phyloP scores from a whole-genome alignment of 2,329 filamentous ascomycete genomes.

The Alternaria metachromatica region DNA sequence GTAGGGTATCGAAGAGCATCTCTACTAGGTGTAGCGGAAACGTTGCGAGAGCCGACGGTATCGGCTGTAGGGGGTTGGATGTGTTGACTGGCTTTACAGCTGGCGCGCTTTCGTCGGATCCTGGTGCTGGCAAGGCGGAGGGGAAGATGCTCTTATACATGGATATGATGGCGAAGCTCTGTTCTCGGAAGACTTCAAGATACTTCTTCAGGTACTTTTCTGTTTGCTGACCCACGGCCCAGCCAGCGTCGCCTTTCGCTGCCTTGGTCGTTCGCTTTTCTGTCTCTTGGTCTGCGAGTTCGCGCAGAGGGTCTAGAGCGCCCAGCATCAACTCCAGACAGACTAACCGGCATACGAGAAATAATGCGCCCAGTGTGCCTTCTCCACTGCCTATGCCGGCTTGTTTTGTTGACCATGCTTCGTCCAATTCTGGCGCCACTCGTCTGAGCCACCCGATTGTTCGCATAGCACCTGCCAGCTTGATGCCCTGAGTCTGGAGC shows the following conservation, averaged over 20 bases:
- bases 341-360: conserved; percentile 83
- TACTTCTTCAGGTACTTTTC: conserved; percentile 94
- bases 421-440: conserved; percentile 80
- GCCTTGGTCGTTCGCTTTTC: conserved; percentile 48
- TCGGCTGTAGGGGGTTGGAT: conserved; percentile 54
- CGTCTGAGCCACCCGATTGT: conserved; percentile 90
- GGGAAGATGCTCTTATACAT: conserved; percentile 93
- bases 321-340: conserved; percentile 81
- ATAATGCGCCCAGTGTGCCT: conserved; percentile 79
- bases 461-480: conserved; percentile 87
- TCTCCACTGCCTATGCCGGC: conserved; percentile 54
- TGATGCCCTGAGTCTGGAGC: conserved; percentile 78
- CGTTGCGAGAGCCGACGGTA: conserved; percentile 79
- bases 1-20: conserved; percentile 78
- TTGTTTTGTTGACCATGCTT: conserved; percentile 40
- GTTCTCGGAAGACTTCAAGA: conserved; percentile 96
- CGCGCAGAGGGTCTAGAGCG: conserved; percentile 82
- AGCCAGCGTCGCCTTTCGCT: conserved; percentile 54
- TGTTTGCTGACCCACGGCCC: conserved; percentile 84
- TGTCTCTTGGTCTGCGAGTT: conserved; percentile 88
- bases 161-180: conserved; percentile 93
- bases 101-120: conserved; percentile 33
- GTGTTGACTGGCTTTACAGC: conserved; percentile 28
- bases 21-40: conserved; percentile 85
- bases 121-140: conserved; percentile 56